These are phyloP conservation scores for Rhytidhysteron rufulum DNA, from an alignment of 2,329 filamentous ascomycete genomes.

Conservation along the genomic window DNA sequence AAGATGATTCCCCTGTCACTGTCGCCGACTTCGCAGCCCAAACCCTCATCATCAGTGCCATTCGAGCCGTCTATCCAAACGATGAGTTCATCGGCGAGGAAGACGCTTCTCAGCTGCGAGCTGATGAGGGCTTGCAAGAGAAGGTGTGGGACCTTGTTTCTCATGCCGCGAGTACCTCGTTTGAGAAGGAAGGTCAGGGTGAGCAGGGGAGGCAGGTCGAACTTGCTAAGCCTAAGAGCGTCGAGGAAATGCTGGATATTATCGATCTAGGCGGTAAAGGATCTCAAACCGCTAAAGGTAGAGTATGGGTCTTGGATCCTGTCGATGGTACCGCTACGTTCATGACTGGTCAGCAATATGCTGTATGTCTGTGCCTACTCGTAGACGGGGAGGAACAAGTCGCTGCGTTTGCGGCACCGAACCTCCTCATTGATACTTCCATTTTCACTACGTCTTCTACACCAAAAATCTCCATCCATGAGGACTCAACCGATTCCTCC, in stretches of 20 bases:
- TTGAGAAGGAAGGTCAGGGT: constrained; percentile 28
- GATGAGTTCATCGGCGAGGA: constrained; percentile 63
- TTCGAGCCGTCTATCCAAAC: constrained; percentile 51
- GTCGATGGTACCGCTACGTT: constrained; percentile 63
- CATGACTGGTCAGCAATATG: constrained; percentile 59
- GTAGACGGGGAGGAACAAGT: constrained; percentile 55
- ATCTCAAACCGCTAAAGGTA: constrained; percentile 38
- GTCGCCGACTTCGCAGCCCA: constrained; percentile 63
- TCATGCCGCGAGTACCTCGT: constrained; percentile 23
- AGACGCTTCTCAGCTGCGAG: constrained; percentile 50
- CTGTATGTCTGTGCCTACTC: constrained; percentile 57
- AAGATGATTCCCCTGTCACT: constrained; percentile 58
- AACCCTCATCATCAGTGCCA: constrained; percentile 56
- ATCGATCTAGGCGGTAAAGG: constrained; percentile 56
- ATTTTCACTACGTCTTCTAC: constrained; percentile 6
- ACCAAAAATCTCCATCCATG: constrained; percentile 19
- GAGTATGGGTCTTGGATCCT: constrained; percentile 61
- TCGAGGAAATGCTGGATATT: constrained; percentile 57
- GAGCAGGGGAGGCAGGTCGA: constrained; percentile 11
- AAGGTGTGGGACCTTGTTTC: constrained; percentile 56
- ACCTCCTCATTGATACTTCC: constrained; percentile 46
- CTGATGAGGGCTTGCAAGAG: constrained; percentile 45
- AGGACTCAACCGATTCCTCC: constrained; percentile 40
- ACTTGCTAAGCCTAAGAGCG: constrained; percentile 35
- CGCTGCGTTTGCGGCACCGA: constrained; percentile 61